These are phyloP conservation scores for Daldinia caldariorum DNA, from an alignment of 495 filamentous ascomycete species.

Conservation along the genomic window DNA sequence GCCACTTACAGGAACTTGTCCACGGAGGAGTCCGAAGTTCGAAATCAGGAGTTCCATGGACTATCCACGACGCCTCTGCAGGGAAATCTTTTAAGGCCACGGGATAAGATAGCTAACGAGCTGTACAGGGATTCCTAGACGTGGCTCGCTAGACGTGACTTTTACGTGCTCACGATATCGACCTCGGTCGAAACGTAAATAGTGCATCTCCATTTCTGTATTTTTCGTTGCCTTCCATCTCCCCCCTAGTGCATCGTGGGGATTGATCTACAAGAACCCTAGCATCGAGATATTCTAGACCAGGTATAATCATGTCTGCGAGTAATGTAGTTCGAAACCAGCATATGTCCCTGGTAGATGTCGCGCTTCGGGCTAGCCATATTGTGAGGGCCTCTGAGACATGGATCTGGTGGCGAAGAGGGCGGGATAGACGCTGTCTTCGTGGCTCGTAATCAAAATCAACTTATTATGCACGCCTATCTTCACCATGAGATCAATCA, in stretches of 20 bases:
- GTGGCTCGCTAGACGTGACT: background rate
- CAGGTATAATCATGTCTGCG: conserved; percentile 4
- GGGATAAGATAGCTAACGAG: conserved; percentile 19
- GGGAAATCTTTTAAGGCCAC: conserved; percentile 16
- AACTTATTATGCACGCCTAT: conserved; percentile 16
- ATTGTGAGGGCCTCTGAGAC: conserved; percentile 21
- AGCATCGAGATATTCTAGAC: conserved; percentile 21
- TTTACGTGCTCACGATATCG: conserved; percentile 6
- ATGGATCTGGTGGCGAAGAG: conserved; percentile 31
- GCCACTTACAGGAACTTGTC: background rate
- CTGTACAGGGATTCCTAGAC: conserved; percentile 13
- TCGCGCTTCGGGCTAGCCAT: conserved; percentile 18
- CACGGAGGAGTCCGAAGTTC: conserved; percentile 2
- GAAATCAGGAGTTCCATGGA: conserved; percentile 1
- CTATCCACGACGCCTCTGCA: background rate
- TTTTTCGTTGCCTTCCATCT: conserved; percentile 9
- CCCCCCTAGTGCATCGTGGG: conserved; percentile 22
- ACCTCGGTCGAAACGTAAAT: background rate
- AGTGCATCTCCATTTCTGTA: conserved; percentile 16
- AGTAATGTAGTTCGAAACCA: conserved; percentile 6
- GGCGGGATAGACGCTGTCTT: conserved; percentile 23
- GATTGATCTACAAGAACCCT: conserved; percentile 31
- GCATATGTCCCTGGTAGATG: conserved; percentile 11
- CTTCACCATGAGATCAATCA: conserved; percentile 8
- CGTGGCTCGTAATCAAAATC: conserved; percentile 12